phyloP scores from a whole-genome alignment of 2,329 filamentous ascomycete species.

The Hypoxylon sp. region DNA sequence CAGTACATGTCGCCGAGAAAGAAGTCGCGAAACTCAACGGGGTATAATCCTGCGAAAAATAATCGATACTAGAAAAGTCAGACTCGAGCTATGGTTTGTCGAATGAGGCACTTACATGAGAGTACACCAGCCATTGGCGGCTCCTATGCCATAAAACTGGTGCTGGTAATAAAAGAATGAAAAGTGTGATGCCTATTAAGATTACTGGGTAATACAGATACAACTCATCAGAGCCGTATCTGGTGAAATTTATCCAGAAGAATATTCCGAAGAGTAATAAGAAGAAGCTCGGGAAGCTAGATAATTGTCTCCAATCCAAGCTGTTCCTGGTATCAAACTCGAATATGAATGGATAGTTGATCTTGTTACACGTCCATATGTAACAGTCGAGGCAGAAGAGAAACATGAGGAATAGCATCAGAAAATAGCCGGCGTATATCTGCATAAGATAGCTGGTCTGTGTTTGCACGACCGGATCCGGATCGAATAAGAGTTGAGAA shows the following conservation, averaged over 20 bases:
- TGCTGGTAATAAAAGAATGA: slow-evolving; percentile 82
- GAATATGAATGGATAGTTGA: slow-evolving; percentile 98
- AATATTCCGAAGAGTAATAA: slow-evolving; percentile 82
- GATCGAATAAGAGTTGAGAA: slow-evolving; percentile 64
- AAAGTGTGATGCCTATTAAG: slow-evolving; percentile 76
- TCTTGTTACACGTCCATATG: slow-evolving; percentile 85
- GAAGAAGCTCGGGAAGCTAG: slow-evolving; percentile 89
- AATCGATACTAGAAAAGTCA: slow-evolving; percentile 79
- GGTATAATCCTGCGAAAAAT: slow-evolving; percentile 86
- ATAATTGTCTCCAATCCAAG: slow-evolving; percentile 89
- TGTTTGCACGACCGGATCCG: slow-evolving; percentile 63
- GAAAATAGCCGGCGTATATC: slow-evolving; percentile 93
- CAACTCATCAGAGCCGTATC: slow-evolving; percentile 74
- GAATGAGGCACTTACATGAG: slow-evolving; percentile 74
- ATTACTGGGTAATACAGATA: slow-evolving; percentile 91
- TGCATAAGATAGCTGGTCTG: slow-evolving; percentile 82
- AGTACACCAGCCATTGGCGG: slow-evolving; percentile 88
- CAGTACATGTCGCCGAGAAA: slow-evolving; percentile 98
- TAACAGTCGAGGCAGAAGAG: slow-evolving; percentile 90
- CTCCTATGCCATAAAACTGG: slow-evolving; percentile 81
- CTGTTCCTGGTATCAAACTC: slow-evolving; percentile 91
- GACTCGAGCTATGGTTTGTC: slow-evolving; percentile 19
- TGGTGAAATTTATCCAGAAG: slow-evolving; percentile 90
- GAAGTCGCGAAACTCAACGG: slow-evolving; percentile 97
- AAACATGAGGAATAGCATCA: slow-evolving; percentile 83